Evolutionary conservation across 768 basidiomycete genomes (phyloP), one percentile per base, ranked within the genome.

Genomic region (Pleurotus djamor): DNA sequence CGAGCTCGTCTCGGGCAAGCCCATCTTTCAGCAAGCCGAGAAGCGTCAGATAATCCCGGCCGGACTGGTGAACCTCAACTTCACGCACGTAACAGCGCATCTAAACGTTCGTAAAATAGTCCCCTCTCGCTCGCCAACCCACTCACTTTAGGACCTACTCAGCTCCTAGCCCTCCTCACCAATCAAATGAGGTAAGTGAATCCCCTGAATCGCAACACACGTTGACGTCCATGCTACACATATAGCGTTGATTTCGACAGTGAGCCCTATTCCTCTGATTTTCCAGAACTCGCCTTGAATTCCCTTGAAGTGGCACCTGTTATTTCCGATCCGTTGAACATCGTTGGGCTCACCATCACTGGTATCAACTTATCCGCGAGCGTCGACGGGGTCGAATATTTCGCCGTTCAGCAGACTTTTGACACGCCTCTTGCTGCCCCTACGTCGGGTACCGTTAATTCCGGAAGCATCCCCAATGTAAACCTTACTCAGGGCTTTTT

Each of bases 401-500:
- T 56, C 14, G 32, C 54, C 5, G 41, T 56, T 10, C 14, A 41
- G 10, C 54, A 56, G 5, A 44, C 21, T 9, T 56, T 56, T 32
- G 54, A 56, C 12, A 56, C 54, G 3, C 54, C 54, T 16, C 54
- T 56, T 14, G 37, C 54, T 3, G 54, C 44, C 8, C 54, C 54
- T 21, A 17, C 38, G 4, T 34, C 54, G 13, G 54, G 54, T n/a
- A 44, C 38, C 33, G 41, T 44, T 17, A 56, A 56, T 17, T 56
- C 54, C 2, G 54, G 54, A 17, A 56, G 17, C 7, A 56, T 56
- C 54, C 41, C 17, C 5, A 38, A 38, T n/a, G 54, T 56, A 44
- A 21, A 14, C 41, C 54, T 56, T 14, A 43, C 54, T 0, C 54
- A 56, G 28, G 54, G 54, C 38, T n/a, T 21, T 32, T 32, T 56